Base-by-base conservation (phyloP, 306 rosid species). In the Calophaca sinica region DNA sequence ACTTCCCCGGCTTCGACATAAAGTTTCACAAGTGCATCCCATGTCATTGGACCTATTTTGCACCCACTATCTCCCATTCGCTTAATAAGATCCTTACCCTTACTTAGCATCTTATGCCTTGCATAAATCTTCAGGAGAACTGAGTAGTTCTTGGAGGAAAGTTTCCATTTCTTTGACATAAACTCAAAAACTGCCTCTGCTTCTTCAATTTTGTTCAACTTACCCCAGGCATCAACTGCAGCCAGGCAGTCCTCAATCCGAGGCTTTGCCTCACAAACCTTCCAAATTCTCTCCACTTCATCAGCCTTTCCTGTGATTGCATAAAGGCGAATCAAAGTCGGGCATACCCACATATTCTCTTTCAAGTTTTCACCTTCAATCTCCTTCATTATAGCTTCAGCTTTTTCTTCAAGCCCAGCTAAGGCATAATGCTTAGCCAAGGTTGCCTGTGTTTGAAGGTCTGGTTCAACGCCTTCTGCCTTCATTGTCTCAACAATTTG, bases 211-310 rank as follows among this genome's bases (percentile, higher is more conserved):
- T 86, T 87, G 20, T 88, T 82, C 82, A 94, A 77, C 79, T 42
- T 88, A 70, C 98, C 98, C 82, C 80, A 94, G 13, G 98, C 92
- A 71, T 80, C 87, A 12, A 94, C 78, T 72, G 90, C 96, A 68
- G 88, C 91, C 75, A 78, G 9, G 78, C 89, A 83, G 42, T 86
- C 90, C 0, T 41, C 77, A 14, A 73, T 3, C 31, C 32, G 62
- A 74, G 96, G 90, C 35, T 77, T 86, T 20, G 86, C 48, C 80
- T 84, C 78, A 8, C 96, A 84, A 13, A 63, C 62, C 78, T 87
- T 64, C 98, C 98, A 94, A 74, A 89, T 63, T 66, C 94, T 85
- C 72, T 74, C 84, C 74, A 91, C 96, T 63, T 94, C 96, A 53
- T 86, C 89, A n/a, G 78, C 86, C 84, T 81, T 77, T 79, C 92